Evolutionary conservation across 805 yeast genomes (phyloP).

Genomic region (Myxozyma neglecta): DNA sequence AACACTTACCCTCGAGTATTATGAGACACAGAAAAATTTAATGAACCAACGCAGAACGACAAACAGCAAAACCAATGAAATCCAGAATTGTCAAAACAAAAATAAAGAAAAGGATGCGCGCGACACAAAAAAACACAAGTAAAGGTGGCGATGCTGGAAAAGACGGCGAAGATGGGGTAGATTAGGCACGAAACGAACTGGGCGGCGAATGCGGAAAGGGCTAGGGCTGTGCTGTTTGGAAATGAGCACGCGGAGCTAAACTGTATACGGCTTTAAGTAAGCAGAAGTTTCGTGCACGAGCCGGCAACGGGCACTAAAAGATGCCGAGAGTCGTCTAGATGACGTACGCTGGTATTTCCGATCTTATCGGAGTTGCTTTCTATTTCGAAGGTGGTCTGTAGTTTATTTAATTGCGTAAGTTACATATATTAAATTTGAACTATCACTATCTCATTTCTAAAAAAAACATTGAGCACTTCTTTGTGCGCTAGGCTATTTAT

Average conservation of each 20-base stretch:
- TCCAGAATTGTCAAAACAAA: neutral
- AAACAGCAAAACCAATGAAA: no score
- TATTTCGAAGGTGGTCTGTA: no score
- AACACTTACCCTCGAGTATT: neutral
- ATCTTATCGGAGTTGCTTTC: no score
- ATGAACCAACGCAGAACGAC: no score
- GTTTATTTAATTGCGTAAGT: no score
- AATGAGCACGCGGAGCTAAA: neutral
- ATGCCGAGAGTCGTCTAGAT: no score
- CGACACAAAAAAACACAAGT: neutral
- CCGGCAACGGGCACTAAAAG: no score
- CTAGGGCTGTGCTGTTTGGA: neutral
- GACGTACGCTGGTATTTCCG: no score
- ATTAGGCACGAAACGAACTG: neutral
- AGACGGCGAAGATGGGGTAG: neutral
- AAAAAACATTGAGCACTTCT: no score
- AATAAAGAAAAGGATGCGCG: neutral
- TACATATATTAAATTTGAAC: no score
- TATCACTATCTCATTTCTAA: no score
- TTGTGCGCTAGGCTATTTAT: no score
- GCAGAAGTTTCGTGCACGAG: neutral
- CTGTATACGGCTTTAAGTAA: neutral
- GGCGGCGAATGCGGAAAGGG: neutral
- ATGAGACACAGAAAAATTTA: neutral
- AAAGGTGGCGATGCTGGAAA: neutral